A percentile compares a stretch with the other conserved stretches of the same genome.
These are phyloP conservation scores for Triglochin maritima DNA, from an alignment of 106 monocot genomes.

Conservation along the genomic window DNA sequence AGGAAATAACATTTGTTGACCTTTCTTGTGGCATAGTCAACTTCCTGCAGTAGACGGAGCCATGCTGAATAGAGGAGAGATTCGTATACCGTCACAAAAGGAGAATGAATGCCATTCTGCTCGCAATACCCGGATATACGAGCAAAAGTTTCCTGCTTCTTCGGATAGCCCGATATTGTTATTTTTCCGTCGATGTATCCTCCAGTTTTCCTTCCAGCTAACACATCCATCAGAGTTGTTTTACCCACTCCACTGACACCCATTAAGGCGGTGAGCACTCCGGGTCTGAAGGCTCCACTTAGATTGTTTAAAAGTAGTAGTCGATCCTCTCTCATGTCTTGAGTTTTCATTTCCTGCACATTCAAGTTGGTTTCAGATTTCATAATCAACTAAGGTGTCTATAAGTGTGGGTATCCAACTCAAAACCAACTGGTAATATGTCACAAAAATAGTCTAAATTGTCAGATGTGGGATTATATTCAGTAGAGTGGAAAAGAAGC, in stretches of 20 bases:
- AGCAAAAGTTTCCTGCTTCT: constrained; percentile 30
- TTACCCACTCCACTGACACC: constrained; percentile 91
- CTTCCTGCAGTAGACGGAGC: constrained; percentile 14
- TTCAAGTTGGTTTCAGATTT: too few species aligned
- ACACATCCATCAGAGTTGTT: constrained; percentile 84
- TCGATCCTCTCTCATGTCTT: constrained; percentile 38
- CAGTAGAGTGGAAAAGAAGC: neutral
- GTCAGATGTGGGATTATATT: neutral
- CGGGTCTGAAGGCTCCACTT: constrained; percentile 75
- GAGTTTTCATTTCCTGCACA: constrained; percentile 68
- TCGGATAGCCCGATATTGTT: constrained; percentile 60
- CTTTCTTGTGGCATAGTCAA: constrained; percentile 41
- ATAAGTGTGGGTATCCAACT: too few species aligned
- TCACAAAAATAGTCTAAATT: constrained; percentile 18
- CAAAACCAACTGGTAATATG: too few species aligned
- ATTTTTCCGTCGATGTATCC: constrained; percentile 73
- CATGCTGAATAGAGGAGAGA: constrained; percentile 23
- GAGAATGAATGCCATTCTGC: constrained; percentile 21
- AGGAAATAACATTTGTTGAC: too few species aligned
- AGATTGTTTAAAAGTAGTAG: constrained; percentile 53
- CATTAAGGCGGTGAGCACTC: constrained; percentile 80
- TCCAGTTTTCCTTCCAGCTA: constrained; percentile 80
- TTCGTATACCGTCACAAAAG: constrained; percentile 22
- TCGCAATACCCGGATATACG: constrained; percentile 28
- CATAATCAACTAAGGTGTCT: neutral